Evolutionary conservation across 306 rosid species (phyloP).

Genomic region (Inga leiocalycina): DNA sequence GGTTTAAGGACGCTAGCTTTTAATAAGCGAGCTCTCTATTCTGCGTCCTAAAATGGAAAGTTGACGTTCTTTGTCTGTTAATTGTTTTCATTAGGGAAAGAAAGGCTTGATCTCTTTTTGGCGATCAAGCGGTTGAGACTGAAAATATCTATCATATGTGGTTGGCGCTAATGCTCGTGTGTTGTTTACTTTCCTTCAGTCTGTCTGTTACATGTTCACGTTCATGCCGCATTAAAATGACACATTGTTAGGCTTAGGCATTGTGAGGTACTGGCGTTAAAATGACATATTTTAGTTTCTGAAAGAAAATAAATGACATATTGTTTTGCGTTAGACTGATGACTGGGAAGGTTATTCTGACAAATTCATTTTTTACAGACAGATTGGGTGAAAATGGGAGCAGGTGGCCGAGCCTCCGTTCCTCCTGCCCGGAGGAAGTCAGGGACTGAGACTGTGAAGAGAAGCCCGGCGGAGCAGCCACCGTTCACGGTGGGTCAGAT

Average conservation of each 20-base stretch:
- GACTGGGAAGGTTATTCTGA: constrained; percentile 8
- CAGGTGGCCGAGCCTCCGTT: constrained; percentile 82
- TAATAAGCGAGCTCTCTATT: not conserved
- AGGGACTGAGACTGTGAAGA: not conserved
- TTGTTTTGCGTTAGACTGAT: not conserved
- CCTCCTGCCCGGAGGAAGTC: constrained; percentile 56
- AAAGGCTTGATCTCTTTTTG: not conserved
- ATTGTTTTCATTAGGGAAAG: not conserved
- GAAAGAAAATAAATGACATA: not conserved
- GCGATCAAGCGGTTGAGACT: not conserved
- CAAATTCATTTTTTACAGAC: constrained; percentile 24
- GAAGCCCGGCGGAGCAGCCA: not conserved
- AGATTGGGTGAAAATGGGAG: constrained; percentile 79
- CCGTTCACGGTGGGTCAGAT: not conserved
- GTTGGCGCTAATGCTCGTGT: not conserved
- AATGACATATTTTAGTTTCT: not conserved
- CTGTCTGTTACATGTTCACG: not conserved
- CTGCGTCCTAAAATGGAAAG: not conserved
- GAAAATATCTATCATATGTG: not conserved
- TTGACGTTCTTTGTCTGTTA: not conserved
- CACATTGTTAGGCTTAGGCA: not conserved
- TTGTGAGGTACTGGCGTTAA: not conserved
- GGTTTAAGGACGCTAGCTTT: not conserved
- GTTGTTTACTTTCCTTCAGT: not conserved
- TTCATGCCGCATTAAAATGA: not conserved